Conservation (phyloP, 108 stramenopile genomes). For the Craspedostauros australis region DNA sequence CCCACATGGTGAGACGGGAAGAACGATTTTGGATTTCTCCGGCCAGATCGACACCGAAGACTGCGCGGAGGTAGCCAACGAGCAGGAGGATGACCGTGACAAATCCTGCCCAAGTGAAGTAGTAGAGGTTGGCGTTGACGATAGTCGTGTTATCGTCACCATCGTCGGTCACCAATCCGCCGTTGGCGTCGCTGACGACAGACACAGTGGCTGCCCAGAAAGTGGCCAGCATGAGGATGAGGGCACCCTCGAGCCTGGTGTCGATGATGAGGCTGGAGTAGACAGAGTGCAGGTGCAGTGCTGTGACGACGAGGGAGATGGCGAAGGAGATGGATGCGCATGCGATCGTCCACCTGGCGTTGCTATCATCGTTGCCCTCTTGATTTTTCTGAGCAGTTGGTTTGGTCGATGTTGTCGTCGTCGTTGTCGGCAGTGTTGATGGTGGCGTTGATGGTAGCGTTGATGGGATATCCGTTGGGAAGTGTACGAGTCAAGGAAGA, state of each 20-base stretch:
- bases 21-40: constrained; percentile 51
- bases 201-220: constrained; percentile 72
- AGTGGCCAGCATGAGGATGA: constrained; percentile 40
- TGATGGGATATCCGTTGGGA: not conserved
- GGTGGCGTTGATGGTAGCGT: not conserved
- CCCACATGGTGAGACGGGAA: constrained; percentile 57
- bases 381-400: constrained; percentile 22
- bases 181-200: constrained; percentile 34
- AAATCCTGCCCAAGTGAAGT: constrained; percentile 79
- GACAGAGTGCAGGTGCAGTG: constrained; percentile 46
- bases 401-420: not conserved
- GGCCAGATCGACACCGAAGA: constrained; percentile 65
- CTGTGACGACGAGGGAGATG: constrained; percentile 39
- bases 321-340: constrained; percentile 58
- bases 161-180: constrained; percentile 55
- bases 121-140: constrained; percentile 78
- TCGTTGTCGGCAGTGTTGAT: not conserved
- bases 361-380: constrained; percentile 4
- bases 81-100: constrained; percentile 48
- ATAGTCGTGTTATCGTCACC: constrained; percentile 29
- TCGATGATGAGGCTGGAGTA: constrained; percentile 47
- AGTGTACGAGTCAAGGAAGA: not conserved
- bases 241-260: constrained; percentile 61
- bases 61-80: constrained; percentile 41
- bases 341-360: constrained; percentile 62